Evolutionary conservation across 495 filamentous ascomycete genomes (phyloP).

Genomic region (Aspergillus sclerotiicarbonarius): DNA sequence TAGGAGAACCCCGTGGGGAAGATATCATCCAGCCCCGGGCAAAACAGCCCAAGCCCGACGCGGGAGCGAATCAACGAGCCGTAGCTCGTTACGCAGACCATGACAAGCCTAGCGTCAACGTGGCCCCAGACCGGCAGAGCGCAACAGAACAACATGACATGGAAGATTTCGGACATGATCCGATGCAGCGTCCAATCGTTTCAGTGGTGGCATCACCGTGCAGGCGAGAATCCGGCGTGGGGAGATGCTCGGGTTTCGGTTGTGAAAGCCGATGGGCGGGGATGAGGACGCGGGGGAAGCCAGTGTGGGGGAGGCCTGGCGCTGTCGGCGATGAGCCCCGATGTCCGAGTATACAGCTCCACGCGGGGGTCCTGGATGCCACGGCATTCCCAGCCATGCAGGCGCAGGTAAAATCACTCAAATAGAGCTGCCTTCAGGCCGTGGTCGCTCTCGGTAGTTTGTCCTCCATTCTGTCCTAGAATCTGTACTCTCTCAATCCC

Average conservation of each 20-base stretch:
- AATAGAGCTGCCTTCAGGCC: constrained; percentile 24
- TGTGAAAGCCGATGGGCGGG: constrained; percentile 14
- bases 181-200: constrained; percentile 16
- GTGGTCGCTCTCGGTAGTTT: background rate
- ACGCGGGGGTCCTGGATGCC: background rate
- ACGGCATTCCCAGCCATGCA: background rate
- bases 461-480: background rate
- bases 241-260: constrained; percentile 25
- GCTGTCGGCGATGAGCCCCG: constrained; percentile 32
- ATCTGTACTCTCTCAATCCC: background rate
- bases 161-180: constrained; percentile 20
- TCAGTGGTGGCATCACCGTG: constrained; percentile 1
- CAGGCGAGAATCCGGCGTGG: constrained; percentile 2
- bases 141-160: constrained; percentile 5
- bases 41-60: constrained; percentile 16
- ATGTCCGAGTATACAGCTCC: constrained; percentile 26
- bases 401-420: constrained; percentile 21
- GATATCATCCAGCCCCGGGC: constrained; percentile 21
- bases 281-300: background rate
- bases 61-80: constrained; percentile 11
- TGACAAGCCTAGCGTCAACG: background rate
- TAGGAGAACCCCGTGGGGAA: constrained; percentile 35
- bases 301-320: background rate
- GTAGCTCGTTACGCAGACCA: constrained; percentile 5
- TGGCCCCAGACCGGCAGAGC: background rate